These are phyloP conservation scores for Pyrus communis DNA, from an alignment of 306 rosid species.

Conservation along the genomic window DNA sequence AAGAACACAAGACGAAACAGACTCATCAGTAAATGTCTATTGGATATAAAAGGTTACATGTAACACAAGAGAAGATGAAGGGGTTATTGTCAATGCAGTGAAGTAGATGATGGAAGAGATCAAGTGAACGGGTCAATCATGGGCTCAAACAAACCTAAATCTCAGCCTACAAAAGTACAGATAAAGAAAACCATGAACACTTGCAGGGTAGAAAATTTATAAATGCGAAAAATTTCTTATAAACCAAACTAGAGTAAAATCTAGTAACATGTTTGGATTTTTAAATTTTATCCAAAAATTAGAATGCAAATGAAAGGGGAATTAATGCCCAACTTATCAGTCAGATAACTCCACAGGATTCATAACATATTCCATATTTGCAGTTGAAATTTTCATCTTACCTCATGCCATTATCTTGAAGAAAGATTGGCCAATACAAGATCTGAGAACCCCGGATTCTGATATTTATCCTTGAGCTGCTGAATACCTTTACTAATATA, in stretches of 20 bases:
- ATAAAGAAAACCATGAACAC: neutral
- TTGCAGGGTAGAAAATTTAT: neutral
- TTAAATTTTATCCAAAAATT: conserved; percentile 11
- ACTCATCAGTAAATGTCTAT: neutral
- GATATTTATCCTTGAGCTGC: conserved; percentile 52
- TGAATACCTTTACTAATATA: conserved; percentile 41
- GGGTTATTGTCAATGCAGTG: neutral
- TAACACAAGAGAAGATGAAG: neutral
- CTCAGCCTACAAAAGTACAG: neutral
- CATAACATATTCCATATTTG: neutral
- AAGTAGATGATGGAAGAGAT: neutral
- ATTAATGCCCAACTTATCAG: conserved; percentile 12
- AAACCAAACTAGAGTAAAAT: neutral
- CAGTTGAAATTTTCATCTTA: conserved; percentile 20
- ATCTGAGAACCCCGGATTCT: conserved; percentile 71
- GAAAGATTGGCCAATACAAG: conserved; percentile 86
- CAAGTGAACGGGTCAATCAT: neutral
- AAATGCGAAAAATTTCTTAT: neutral
- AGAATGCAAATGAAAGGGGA: conserved; percentile 2
- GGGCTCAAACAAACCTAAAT: neutral
- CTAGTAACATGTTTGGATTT: neutral
- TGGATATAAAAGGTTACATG: neutral
- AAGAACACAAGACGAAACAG: neutral
- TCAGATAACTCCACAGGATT: neutral
- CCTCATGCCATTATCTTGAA: conserved; percentile 67